Conservation (phyloP, 2,329 filamentous ascomycete genomes). For the Coniochaeta hoffmannii region DNA sequence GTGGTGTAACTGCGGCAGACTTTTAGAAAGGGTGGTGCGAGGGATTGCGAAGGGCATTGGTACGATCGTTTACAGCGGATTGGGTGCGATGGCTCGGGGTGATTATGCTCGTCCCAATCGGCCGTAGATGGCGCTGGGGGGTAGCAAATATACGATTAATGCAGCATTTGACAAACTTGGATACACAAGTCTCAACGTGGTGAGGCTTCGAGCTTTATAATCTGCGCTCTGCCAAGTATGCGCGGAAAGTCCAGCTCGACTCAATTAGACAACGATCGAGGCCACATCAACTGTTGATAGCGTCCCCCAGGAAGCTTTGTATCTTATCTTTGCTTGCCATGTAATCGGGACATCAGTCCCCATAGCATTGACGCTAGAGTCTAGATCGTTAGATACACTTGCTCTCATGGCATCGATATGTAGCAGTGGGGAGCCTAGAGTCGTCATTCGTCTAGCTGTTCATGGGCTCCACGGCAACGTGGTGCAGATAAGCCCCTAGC, state of each 20-base stretch:
- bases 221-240: neutral
- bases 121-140: neutral
- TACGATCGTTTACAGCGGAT: neutral
- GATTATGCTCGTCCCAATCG: neutral
- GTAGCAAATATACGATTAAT: neutral
- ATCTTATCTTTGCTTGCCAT: neutral
- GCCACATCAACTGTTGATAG: too few relatives aligned
- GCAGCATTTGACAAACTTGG: neutral
- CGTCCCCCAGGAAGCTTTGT: neutral
- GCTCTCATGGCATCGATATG: neutral
- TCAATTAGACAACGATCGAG: neutral
- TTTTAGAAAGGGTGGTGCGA: neutral
- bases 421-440: neutral
- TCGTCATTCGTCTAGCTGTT: neutral
- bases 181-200: neutral
- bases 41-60: neutral
- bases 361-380: neutral
- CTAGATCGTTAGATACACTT: neutral
- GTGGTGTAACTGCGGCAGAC: neutral
- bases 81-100: neutral
- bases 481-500: constrained; percentile 89
- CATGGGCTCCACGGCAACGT: constrained; percentile 81
- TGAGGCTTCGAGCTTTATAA: neutral
- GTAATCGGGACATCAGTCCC: neutral
- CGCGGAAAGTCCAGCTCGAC: neutral